A percentile compares a stretch with the other conserved stretches of the same genome.
Evolutionary conservation across 208 protist genomes (phyloP).

Genomic region (Naegleria gruberi): DNA sequence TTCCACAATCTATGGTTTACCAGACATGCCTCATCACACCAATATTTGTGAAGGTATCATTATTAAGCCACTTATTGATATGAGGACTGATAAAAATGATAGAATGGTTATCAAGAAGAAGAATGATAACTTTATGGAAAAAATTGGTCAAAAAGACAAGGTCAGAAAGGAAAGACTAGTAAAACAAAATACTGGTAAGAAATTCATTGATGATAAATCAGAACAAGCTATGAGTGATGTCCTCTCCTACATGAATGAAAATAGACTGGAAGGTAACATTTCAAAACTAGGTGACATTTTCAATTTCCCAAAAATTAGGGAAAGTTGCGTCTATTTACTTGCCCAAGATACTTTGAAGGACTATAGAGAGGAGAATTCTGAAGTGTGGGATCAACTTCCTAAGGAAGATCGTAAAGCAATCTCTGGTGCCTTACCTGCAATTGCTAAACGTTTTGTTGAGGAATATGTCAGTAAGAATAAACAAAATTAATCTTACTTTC

Average conservation of each 20-base stretch:
- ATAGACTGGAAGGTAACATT: not conserved
- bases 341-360: not conserved
- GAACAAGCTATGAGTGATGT: not conserved
- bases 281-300: not conserved
- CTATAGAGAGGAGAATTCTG: not conserved
- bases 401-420: not conserved
- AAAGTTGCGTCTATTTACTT: not conserved
- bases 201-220: not conserved
- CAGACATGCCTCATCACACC: not conserved
- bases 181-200: not conserved
- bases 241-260: not conserved
- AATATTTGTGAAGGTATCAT: not conserved
- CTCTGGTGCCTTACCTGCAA: not conserved
- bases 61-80: not conserved
- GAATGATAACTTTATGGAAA: not conserved
- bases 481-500: not conserved
- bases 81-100: not conserved
- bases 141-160: not conserved
- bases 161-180: not conserved
- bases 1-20: not conserved
- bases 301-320: not conserved
- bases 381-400: not conserved
- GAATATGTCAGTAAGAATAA: not conserved
- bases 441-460: not conserved
- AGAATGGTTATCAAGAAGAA: slow-evolving; percentile 13